Conservation (phyloP, 2,329 filamentous ascomycete species). For the Aspergillus tubingensis region DNA sequence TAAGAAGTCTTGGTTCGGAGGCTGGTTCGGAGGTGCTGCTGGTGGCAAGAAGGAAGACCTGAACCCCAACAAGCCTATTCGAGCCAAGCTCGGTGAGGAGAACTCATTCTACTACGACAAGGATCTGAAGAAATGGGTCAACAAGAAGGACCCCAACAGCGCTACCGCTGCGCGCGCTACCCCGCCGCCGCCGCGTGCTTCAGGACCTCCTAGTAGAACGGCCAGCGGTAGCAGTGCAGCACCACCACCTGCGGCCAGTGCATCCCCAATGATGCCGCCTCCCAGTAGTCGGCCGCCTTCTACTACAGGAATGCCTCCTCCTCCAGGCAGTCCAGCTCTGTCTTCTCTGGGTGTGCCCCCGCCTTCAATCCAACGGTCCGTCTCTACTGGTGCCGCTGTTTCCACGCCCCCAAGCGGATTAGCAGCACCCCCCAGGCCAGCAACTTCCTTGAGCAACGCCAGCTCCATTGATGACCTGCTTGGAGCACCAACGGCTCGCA, state of each 20-base stretch:
- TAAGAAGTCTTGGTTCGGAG: conserved; percentile 66
- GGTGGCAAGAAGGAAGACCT: conserved; percentile 52
- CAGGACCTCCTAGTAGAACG: conserved; percentile 52
- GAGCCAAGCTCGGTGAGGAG: conserved; percentile 90
- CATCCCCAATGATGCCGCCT: conserved; percentile 25
- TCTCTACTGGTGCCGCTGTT: conserved; percentile 38
- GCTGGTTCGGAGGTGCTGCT: conserved; percentile 73
- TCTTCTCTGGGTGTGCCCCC: conserved; percentile 33
- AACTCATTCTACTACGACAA: conserved; percentile 93
- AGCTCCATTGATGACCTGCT: conserved; percentile 93
- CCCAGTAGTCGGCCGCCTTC: conserved; percentile 37
- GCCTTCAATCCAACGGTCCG: conserved; percentile 36
- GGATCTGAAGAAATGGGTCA: conserved; percentile 96
- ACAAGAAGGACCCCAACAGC: conserved; percentile 78
- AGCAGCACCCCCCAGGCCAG: conserved; percentile 62
- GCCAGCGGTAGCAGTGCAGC: conserved; percentile 58
- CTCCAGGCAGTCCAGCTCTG: conserved; percentile 35
- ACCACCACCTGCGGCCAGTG: conserved; percentile 36
- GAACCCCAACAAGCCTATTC: conserved; percentile 61
- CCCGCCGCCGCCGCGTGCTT: conserved; percentile 74
- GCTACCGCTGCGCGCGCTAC: conserved; percentile 64
- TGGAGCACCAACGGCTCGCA: conserved; percentile 70
- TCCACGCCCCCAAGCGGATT: conserved; percentile 40
- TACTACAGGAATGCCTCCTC: conserved; percentile 30
- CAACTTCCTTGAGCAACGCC: conserved; percentile 85